Base-by-base conservation (phyloP, 768 basidiomycete species). In the Mrakia frigida region DNA sequence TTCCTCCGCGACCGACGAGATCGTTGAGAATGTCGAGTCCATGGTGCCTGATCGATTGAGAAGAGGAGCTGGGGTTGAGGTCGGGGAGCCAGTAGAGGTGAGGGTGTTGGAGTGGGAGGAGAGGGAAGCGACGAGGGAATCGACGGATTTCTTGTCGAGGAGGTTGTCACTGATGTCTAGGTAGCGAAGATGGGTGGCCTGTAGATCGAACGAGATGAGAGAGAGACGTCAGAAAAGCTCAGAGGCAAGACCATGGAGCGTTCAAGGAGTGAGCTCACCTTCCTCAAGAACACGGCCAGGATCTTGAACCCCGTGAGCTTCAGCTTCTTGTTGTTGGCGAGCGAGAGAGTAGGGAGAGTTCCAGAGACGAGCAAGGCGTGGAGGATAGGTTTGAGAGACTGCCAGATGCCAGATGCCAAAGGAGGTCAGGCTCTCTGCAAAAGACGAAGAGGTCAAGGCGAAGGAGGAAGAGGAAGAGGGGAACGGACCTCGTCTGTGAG, bases 281-380 rank as follows among this genome's bases (percentile, higher is more conserved):
- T 90, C n/a, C 86, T 83, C 6, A 92, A 83, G 83, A 92, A 98
- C 13, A 91, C 88, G 16, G 91, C 92, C 23, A 97, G 84, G 0
- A 93, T 83, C 74, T 89, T 88, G 85, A 93, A 96, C 0, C 91
- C 92, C 10, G 87, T 83, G 0, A 87, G 82, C 81, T 92, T 93
- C 72, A 99, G 86, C 56, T 90, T 89, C 80, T 90, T 87, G 82
- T 98, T 98, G 10, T 92, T 92, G 28, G 93, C 90, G 33, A 98
- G 86, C 2, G 92, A 93, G 28, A 98, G 86, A 80, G 90, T 92
- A 6, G 91, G 90, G 28, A 98, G 85, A 0, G 90, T 88, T 28
- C 88, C 88, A 23, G 91, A 90, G 71, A 97, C 92, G 73, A 98
- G 87, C 0, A 98, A 87, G 0, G 94, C 89, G 81, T 98, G 95